These are phyloP conservation scores for Cercospora citrullina DNA, from an alignment of 2,329 filamentous ascomycete species.

Conservation along the genomic window DNA sequence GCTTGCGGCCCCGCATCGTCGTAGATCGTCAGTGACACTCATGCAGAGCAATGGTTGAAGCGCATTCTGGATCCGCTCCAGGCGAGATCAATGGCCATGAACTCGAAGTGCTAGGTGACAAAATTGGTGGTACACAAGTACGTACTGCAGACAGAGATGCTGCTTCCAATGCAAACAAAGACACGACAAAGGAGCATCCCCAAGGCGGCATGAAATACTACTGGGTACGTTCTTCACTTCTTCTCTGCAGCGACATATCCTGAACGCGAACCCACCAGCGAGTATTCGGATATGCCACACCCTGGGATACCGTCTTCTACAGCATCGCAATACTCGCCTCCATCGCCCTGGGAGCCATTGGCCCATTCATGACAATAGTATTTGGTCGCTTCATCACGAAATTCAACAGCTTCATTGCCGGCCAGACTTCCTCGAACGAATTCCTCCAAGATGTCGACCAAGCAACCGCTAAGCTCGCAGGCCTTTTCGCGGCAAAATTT, in stretches of 20 bases:
- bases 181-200: background rate
- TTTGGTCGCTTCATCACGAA: background rate
- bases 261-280: background rate
- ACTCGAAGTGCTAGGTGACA: background rate
- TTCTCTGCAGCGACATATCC: background rate
- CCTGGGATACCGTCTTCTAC: background rate
- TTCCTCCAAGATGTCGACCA: slow-evolving; percentile 48
- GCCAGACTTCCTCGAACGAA: too few species aligned
- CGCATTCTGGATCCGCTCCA: background rate
- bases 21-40: background rate
- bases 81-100: background rate
- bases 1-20: background rate
- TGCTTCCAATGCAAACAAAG: background rate
- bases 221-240: background rate
- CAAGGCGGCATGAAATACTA: background rate
- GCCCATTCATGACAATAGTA: background rate
- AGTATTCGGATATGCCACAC: background rate
- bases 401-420: background rate
- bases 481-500: slow-evolving; percentile 65
- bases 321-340: background rate
- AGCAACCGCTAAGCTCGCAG: background rate
- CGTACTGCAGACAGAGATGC: background rate
- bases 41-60: background rate
- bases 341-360: background rate
- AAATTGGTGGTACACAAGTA: background rate